Evolutionary conservation across 2,329 filamentous ascomycete genomes (phyloP), one percentile per base, ranked within the genome.

Genomic region (Aureobasidium lini): DNA sequence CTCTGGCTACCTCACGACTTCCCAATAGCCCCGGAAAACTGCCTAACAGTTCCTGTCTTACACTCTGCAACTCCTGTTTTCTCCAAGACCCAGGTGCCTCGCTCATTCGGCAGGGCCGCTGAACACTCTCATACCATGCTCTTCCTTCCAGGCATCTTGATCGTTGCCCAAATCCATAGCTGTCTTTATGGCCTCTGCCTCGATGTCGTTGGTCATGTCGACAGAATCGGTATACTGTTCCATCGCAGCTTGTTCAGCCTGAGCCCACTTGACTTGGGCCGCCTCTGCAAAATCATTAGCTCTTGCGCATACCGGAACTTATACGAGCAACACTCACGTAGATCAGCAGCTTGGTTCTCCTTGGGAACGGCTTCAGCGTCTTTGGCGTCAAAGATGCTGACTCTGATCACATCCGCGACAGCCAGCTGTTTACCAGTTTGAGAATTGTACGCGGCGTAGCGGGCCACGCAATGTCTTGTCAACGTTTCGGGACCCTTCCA

Each of bases 111-210:
- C 31, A 43, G 18, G 10, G 0, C 39, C 50, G 2, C 50, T 37
- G 9, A 54, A 54, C n/a, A 54, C 50, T 54, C 39, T 54, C 50
- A 54, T 54, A 5, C 43, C 50, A 6, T 42, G 29, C 6, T 54
- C 39, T 6, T 54, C 50, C 8, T n/a, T 42, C 50, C 36, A 54
- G 16, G 50, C 37, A 29, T 37, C 29, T 9, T 13, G 28, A 18
- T 5, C 28, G 18, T 7, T 31, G 18, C 6, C 40, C 3, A n/a
- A 6, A 8, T 16, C 16, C 18, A 23, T 23, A 23, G n/a, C 42
- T 8, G n/a, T 23, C 7, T 28, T 42, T 2, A 32, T 10, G 7
- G 23, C 15, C 7, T 53, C 15, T 31, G 15, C 37, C 15, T 6
- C 29, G 4, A 7, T 18, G 28, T 16, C 34, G 39, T 37, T 34